phyloP scores from a whole-genome alignment of 306 rosid species.

The Betula pendula region DNA sequence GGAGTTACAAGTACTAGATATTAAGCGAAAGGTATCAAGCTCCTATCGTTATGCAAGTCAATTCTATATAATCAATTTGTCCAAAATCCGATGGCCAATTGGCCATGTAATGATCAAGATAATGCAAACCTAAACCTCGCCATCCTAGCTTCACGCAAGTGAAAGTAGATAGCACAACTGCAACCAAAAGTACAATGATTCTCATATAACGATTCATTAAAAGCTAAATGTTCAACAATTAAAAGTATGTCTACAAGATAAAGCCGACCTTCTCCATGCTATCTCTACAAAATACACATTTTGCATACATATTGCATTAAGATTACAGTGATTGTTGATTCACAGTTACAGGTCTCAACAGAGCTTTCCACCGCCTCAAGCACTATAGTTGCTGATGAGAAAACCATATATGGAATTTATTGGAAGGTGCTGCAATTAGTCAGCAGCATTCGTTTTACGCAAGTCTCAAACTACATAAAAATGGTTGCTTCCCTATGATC shows the following conservation, averaged over 20 bases:
- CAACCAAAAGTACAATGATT: background rate
- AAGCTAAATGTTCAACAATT: too few species aligned
- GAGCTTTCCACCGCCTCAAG: background rate
- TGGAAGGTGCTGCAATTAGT: background rate
- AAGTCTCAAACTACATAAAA: background rate
- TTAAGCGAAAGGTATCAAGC: background rate
- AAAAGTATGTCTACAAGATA: background rate
- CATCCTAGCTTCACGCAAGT: background rate
- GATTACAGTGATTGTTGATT: background rate
- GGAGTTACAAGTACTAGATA: background rate
- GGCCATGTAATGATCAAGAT: background rate
- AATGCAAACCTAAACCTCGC: background rate
- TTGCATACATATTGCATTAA: background rate
- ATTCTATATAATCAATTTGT: background rate
- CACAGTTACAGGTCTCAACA: background rate
- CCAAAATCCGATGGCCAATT: background rate
- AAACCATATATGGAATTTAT: background rate
- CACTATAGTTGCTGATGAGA: background rate
- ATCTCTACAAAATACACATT: background rate
- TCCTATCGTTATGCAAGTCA: background rate
- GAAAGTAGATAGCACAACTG: background rate
- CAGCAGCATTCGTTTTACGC: background rate
- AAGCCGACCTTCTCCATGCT: background rate
- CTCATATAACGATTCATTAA: background rate
- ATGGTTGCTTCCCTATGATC: background rate